A percentile compares a stretch with the other conserved stretches of the same genome.
Conservation (phyloP, 2,329 filamentous ascomycete species). For the Elsinoe fawcettii region DNA sequence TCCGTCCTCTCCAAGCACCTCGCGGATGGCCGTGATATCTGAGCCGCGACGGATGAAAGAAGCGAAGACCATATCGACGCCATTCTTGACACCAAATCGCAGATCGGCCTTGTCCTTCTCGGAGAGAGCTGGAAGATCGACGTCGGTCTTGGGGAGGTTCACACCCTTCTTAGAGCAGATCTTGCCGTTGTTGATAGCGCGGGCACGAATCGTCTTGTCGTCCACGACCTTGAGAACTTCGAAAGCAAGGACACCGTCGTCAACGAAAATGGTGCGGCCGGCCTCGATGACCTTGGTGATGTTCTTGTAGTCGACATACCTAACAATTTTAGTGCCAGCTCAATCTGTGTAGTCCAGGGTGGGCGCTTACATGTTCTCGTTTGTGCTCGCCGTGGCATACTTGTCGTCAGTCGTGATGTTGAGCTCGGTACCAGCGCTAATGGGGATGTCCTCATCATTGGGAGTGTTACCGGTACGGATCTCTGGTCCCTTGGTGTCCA, state of each 20-base stretch:
- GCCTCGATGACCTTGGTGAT: conserved; percentile 94
- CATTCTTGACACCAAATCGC: conserved; percentile 94
- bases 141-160: conserved; percentile 97
- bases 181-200: conserved; percentile 92
- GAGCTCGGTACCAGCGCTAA: conserved; percentile 72
- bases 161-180: conserved; percentile 99
- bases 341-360: background rate
- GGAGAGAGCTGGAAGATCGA: conserved; percentile 92
- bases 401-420: conserved; percentile 96
- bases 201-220: conserved; percentile 78
- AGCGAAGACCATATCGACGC: conserved; percentile 97
- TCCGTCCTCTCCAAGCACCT: conserved; percentile 82
- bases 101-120: conserved; percentile 97
- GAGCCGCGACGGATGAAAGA: conserved; percentile 93
- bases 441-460: conserved; percentile 67
- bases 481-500: conserved; percentile 77
- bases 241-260: conserved; percentile 95
- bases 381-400: conserved; percentile 75
- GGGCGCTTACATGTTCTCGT: conserved; percentile 87
- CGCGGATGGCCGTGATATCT: conserved; percentile 88
- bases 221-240: conserved; percentile 83
- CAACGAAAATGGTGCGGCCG: conserved; percentile 93
- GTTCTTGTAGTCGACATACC: conserved; percentile 99
- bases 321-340: conserved; percentile 29
- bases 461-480: conserved; percentile 75